Conservation (phyloP, 192 early-diverging fungal species). For the Coemansia sp. region DNA sequence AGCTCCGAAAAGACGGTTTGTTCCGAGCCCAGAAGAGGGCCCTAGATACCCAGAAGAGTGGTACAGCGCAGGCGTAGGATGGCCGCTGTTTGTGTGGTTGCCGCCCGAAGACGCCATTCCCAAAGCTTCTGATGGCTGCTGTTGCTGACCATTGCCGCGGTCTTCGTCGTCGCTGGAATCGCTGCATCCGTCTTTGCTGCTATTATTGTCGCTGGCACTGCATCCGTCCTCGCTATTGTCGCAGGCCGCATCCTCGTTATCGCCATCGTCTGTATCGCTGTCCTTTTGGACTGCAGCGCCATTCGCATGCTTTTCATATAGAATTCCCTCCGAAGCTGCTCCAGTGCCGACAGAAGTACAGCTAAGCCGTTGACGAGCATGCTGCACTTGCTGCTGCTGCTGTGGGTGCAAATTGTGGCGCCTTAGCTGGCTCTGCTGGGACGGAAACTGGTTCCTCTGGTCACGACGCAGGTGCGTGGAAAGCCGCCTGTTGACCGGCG, state of each 20-base stretch:
- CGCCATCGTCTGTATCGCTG: neutral
- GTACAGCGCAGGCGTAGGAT: neutral
- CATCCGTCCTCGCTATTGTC: neutral
- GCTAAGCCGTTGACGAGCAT: neutral
- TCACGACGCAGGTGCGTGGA: neutral
- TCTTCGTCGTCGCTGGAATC: neutral
- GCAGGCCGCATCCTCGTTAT: neutral
- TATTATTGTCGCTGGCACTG: neutral
- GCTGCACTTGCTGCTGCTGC: neutral
- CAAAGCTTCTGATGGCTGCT: neutral
- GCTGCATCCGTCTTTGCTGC: no score
- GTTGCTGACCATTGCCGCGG: neutral
- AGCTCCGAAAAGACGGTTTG: neutral
- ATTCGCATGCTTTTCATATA: no score
- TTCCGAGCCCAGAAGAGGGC: neutral
- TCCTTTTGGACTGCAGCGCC: neutral
- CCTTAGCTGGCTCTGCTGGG: neutral
- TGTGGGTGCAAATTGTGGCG: neutral
- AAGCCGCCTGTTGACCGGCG: slow-evolving; percentile 10
- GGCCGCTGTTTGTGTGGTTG: neutral
- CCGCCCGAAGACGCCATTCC: neutral
- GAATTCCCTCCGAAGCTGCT: neutral
- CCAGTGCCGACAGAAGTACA: neutral
- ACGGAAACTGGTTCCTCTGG: neutral
- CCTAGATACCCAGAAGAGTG: neutral